Base-by-base conservation (phyloP, 2,329 filamentous ascomycete genomes). In the Dactylellina sp. region DNA sequence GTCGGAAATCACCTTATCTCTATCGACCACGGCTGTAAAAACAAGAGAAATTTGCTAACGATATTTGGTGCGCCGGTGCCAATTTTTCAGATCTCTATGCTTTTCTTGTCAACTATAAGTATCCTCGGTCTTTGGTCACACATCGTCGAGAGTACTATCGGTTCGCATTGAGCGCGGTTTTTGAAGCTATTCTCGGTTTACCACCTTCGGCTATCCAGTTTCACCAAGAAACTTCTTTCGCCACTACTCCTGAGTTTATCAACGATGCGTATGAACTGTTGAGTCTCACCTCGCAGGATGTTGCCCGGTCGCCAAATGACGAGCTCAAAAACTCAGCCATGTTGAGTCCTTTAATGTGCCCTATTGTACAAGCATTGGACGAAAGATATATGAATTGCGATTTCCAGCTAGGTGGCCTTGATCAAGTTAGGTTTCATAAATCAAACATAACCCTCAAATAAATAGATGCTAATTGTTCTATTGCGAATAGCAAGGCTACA, bases 271-370 rank as follows among this genome's bases (percentile, higher is more conserved):
- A 64, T n/a, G 61, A 65, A 22, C 25, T 56, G 11, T 22, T 57
- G 25, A 56, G 49, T 9, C 40, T 39, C 39, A 74, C 47, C 1
- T 74, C 50, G 16, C 28, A 24, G 7, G 42, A 11, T 5, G 28
- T 18, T 18, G 46, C 53, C 18, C 7, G 28, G 14, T 63, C 47
- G 6, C 50, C 68, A 37, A 65, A 47, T 4, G 68, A 61, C 14
- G 68, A 72, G 22, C 44, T 72, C 18, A 20, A 7, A 2, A 55
- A 28, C 39, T 46, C 46, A 12, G 37, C 37, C 16, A 74, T 74
- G 68, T 12, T 74, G 18, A 66, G 61, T n/a, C 68, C 68, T 12
- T 53, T 66, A 16, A 39, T 74, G 25, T 49, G 52, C 7, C 37
- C 55, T 20, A 46, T 57, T 7, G 14, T 72, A 40, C 60, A 66